Evolutionary conservation across 1,284 basidiomycete genomes (phyloP).

Genomic region (Caloboletus inedulis): DNA sequence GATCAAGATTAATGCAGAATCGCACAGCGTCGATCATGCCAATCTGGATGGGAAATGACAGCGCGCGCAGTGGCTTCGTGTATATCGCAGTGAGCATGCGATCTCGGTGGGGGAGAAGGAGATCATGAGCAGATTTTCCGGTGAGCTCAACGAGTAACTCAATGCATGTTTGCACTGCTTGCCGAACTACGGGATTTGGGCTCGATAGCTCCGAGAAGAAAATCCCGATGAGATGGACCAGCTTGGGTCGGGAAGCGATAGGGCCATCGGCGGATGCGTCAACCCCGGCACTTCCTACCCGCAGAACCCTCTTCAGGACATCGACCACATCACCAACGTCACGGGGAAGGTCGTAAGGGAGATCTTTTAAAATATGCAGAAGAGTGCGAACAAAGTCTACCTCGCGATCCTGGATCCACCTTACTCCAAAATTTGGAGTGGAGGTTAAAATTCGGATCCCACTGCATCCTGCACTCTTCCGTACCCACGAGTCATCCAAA

Average conservation of each 20-base stretch:
- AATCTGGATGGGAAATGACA: slow-evolving; percentile 96
- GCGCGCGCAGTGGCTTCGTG: slow-evolving; percentile 93
- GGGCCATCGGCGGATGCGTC: slow-evolving; percentile 43
- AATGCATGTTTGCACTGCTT: slow-evolving; percentile 83
- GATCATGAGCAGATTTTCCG: slow-evolving; percentile 70
- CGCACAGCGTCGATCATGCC: slow-evolving; percentile 98
- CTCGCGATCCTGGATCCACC: slow-evolving; percentile 87
- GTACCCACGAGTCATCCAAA: slow-evolving; percentile 84
- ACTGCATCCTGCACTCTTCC: slow-evolving; percentile 83
- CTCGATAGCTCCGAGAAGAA: slow-evolving; percentile 90
- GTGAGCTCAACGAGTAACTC: slow-evolving; percentile 76
- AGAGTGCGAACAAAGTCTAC: slow-evolving; percentile 90
- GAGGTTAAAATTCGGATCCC: slow-evolving; percentile 80
- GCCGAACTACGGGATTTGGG: slow-evolving; percentile 83
- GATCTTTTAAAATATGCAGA: slow-evolving; percentile 93
- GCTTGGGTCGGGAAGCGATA: slow-evolving; percentile 48
- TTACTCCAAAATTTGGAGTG: slow-evolving; percentile 68
- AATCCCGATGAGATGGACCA: slow-evolving; percentile 72
- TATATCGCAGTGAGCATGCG: slow-evolving; percentile 90
- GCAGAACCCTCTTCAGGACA: slow-evolving; percentile 76
- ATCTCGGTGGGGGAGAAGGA: slow-evolving; percentile 84
- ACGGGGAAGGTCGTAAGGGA: slow-evolving; percentile 86
- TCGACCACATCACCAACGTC: slow-evolving; percentile 81
- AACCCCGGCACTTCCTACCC: slow-evolving; percentile 60
- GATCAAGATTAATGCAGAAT: slow-evolving; percentile 83